Evolutionary conservation across 257 asterid genomes (phyloP).

Genomic region (Nicotiana knightiana): DNA sequence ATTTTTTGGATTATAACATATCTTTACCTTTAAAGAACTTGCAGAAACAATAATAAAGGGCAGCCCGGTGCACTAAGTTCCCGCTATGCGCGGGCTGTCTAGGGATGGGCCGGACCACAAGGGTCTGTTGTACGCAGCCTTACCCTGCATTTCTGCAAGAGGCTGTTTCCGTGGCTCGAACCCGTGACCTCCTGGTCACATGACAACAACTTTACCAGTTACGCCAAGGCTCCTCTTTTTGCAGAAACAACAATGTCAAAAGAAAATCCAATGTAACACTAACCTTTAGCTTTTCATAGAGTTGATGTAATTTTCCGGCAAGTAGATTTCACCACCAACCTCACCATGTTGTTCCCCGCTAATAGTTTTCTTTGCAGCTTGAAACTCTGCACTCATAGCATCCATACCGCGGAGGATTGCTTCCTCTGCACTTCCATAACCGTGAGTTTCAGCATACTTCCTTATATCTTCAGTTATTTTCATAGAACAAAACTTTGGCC

Average conservation of each 20-base stretch:
- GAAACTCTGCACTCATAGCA: conserved; percentile 85
- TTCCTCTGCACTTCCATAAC: conserved; percentile 88
- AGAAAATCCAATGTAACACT: not conserved
- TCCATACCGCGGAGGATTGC: conserved; percentile 85
- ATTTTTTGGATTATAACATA: not conserved
- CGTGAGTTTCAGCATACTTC: conserved; percentile 88
- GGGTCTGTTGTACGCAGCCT: too few relatives aligned
- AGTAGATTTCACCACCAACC: conserved; percentile 90
- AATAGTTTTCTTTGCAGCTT: conserved; percentile 77
- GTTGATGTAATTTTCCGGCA: conserved; percentile 61
- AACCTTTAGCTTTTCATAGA: conserved; percentile 41
- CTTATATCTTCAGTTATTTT: conserved; percentile 95
- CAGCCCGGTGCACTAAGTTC: too few relatives aligned
- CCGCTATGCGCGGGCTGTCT: too few relatives aligned
- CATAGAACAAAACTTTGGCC: conserved; percentile 96
- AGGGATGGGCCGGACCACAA: too few relatives aligned
- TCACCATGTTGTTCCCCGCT: conserved; percentile 98
- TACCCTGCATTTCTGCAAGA: too few relatives aligned
- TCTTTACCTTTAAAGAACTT: not conserved
- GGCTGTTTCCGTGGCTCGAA: too few relatives aligned
- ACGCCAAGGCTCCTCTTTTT: too few relatives aligned
- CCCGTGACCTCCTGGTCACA: too few relatives aligned
- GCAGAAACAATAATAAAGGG: not conserved
- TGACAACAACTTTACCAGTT: too few relatives aligned
- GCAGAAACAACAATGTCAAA: not conserved